Conservation (phyloP, 2,329 filamentous ascomycete genomes). For the Phialophora tarda region DNA sequence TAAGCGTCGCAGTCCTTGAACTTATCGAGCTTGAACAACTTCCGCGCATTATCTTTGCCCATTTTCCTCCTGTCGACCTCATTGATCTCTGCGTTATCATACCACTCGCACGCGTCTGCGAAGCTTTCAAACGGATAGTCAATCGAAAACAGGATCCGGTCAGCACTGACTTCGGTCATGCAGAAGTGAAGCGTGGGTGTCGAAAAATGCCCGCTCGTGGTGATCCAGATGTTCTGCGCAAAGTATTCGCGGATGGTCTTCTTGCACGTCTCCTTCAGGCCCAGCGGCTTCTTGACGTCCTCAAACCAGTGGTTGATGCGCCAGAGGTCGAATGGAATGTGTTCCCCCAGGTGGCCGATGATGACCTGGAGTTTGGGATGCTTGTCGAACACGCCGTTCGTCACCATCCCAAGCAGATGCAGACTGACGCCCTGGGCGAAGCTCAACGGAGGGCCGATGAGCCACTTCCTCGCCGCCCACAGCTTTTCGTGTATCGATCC, state of each 20-base stretch:
- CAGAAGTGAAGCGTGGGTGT: slow-evolving; percentile 48
- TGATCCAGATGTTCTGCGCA: slow-evolving; percentile 51
- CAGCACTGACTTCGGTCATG: slow-evolving; percentile 48
- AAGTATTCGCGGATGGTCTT: slow-evolving; percentile 54
- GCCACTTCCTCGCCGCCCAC: slow-evolving; percentile 40
- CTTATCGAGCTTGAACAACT: slow-evolving; percentile 46
- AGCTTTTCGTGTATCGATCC: slow-evolving; percentile 46
- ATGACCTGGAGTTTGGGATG: slow-evolving; percentile 41
- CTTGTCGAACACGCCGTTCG: slow-evolving; percentile 41
- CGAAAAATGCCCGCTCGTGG: slow-evolving; percentile 50
- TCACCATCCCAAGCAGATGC: slow-evolving; percentile 42
- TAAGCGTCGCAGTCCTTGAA: slow-evolving; percentile 31
- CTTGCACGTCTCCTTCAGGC: slow-evolving; percentile 47
- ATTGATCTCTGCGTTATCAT: slow-evolving; percentile 46
- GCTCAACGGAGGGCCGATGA: slow-evolving; percentile 40
- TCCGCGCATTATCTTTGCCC: slow-evolving; percentile 58
- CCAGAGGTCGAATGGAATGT: slow-evolving; percentile 52
- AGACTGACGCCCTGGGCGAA: slow-evolving; percentile 41
- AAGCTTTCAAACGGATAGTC: slow-evolving; percentile 44
- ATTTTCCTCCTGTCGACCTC: slow-evolving; percentile 57
- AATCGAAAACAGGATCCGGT: slow-evolving; percentile 51
- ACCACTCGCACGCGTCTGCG: slow-evolving; percentile 41
- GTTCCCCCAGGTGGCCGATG: slow-evolving; percentile 42
- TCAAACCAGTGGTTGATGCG: slow-evolving; percentile 45
- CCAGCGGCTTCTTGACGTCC: slow-evolving; percentile 41